phyloP scores from a whole-genome alignment of 352 stramenopile species.

The Bremia lactucae region DNA sequence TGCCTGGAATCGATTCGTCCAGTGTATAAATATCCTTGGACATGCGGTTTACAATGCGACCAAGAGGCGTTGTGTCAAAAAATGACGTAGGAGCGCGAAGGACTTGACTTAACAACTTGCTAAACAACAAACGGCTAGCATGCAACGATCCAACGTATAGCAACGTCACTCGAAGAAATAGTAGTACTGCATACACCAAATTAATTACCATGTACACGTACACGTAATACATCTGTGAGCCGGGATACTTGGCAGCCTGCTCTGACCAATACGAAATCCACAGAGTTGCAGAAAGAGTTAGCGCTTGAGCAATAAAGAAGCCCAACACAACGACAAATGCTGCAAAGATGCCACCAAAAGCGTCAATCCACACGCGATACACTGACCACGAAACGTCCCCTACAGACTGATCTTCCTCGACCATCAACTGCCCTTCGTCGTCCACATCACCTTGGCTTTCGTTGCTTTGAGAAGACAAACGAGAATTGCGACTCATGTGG shows the following conservation, averaged over 20 bases:
- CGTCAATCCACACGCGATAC: constrained; percentile 53
- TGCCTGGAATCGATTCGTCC: constrained; percentile 57
- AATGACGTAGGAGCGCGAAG: constrained; percentile 63
- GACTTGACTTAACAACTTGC: constrained; percentile 81
- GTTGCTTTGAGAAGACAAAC: constrained; percentile 41
- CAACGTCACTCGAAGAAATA: constrained; percentile 49
- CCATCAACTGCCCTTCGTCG: constrained; percentile 38
- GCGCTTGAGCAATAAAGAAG: constrained; percentile 31
- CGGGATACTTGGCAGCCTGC: constrained; percentile 3
- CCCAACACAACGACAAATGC: constrained; percentile 31
- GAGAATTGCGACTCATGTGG: constrained; percentile 29
- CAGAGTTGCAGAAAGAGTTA: constrained; percentile 63
- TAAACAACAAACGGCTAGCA: constrained; percentile 48
- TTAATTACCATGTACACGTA: constrained; percentile 76
- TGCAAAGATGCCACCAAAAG: constrained; percentile 46
- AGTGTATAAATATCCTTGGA: constrained; percentile 76
- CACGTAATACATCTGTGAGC: constrained; percentile 67
- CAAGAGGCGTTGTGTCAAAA: constrained; percentile 75
- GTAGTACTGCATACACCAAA: constrained; percentile 35
- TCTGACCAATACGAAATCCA: constrained; percentile 36
- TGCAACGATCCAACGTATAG: constrained; percentile 48
- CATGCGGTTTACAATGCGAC: constrained; percentile 69
- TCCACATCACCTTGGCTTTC: constrained; percentile 24
- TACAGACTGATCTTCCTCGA: constrained; percentile 62
- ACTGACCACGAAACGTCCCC: constrained; percentile 60